A percentile compares a stretch with the other conserved stretches of the same genome.
Conservation (phyloP, 768 basidiomycete species). For the Podaxis rugospora region DNA sequence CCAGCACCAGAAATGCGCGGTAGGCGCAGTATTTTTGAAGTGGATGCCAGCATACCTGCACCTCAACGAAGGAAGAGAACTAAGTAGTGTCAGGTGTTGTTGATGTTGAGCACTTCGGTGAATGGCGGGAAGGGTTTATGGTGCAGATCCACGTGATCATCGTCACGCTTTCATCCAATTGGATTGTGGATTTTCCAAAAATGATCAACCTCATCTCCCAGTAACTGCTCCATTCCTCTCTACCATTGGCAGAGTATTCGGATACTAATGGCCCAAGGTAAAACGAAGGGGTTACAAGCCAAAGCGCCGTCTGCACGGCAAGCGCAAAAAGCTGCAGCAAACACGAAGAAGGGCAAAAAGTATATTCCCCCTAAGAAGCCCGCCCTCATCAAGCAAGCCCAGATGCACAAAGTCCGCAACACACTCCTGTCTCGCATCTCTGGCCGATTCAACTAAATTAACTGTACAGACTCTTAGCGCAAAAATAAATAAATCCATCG, state of each 20-base stretch:
- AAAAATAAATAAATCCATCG: constrained; percentile 90
- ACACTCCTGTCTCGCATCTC: background rate
- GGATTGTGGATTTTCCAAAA: background rate
- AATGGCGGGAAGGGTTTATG: constrained; percentile 34
- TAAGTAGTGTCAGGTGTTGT: constrained; percentile 9
- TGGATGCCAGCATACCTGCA: constrained; percentile 39
- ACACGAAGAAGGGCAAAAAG: constrained; percentile 75
- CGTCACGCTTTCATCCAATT: constrained; percentile 4
- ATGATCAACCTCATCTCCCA: background rate
- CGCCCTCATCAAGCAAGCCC: constrained; percentile 63
- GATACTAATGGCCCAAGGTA: constrained; percentile 73
- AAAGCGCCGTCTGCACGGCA: constrained; percentile 55
- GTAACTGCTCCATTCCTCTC: background rate
- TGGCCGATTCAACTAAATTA: background rate
- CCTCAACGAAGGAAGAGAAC: constrained; percentile 15
- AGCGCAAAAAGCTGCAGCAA: constrained; percentile 61
- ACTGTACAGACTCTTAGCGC: constrained; percentile 67
- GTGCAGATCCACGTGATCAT: constrained; percentile 26
- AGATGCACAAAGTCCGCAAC: constrained; percentile 66
- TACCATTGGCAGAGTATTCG: background rate
- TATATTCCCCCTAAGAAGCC: constrained; percentile 81
- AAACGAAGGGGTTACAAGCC: constrained; percentile 68
- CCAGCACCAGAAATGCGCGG: constrained; percentile 46
- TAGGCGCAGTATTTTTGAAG: constrained; percentile 44
- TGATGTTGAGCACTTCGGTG: constrained; percentile 29